These are phyloP conservation scores for Calonectria hongkongensis DNA, from an alignment of 2,329 filamentous ascomycete genomes.

Conservation along the genomic window DNA sequence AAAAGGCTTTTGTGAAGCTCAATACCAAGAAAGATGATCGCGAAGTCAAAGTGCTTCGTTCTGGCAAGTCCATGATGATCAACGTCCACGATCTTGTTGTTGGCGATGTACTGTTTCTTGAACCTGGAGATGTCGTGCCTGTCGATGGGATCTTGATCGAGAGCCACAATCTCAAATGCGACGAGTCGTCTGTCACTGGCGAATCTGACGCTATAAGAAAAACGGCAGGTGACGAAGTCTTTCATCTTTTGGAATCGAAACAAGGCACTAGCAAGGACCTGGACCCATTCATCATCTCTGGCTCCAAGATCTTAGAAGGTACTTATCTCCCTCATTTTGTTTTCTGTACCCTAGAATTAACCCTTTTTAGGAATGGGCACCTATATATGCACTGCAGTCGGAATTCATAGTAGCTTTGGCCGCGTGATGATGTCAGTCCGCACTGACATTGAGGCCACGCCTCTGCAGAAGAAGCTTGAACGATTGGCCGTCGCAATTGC, in stretches of 20 bases:
- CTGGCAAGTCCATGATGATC: conserved; percentile 76
- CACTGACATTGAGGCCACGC: conserved; percentile 69
- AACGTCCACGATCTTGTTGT: conserved; percentile 80
- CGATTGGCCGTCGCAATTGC: conserved; percentile 58
- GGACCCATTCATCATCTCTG: conserved; percentile 78
- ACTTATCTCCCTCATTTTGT: conserved; percentile 12
- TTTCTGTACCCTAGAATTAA: background rate
- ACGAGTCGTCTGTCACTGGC: conserved; percentile 82
- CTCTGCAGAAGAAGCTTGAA: conserved; percentile 71
- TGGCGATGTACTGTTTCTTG: conserved; percentile 80
- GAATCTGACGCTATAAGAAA: conserved; percentile 84
- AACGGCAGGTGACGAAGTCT: conserved; percentile 74
- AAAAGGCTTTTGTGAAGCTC: conserved; percentile 77
- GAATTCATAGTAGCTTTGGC: conserved; percentile 70
- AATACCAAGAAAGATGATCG: conserved; percentile 78
- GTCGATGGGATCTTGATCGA: conserved; percentile 81
- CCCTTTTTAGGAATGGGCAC: conserved; percentile 65
- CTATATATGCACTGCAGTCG: conserved; percentile 71
- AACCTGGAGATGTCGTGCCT: conserved; percentile 80
- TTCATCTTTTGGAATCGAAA: conserved; percentile 64
- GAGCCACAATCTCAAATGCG: conserved; percentile 72
- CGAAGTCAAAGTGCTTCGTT: conserved; percentile 78
- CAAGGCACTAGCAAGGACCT: conserved; percentile 65
- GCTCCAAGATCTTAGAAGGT: conserved; percentile 71
- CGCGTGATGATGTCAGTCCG: conserved; percentile 73